Evolutionary conservation across 495 filamentous ascomycete species (phyloP).

Genomic region (Penicillium canariense): DNA sequence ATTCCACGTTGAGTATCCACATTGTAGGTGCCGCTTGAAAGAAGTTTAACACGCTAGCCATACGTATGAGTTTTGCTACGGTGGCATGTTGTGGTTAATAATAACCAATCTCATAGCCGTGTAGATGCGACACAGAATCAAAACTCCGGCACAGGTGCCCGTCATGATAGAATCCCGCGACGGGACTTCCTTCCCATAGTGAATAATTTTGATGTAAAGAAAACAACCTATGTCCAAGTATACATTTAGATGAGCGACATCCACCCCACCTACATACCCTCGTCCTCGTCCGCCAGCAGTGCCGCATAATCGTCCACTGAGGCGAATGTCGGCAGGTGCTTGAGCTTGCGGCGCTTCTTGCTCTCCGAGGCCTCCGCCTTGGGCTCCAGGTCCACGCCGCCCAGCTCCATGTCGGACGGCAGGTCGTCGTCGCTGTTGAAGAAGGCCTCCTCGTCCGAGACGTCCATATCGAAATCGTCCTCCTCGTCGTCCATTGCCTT

Average conservation of each 20-base stretch:
- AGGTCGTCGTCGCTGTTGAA: constrained; percentile 55
- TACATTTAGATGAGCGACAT: constrained; percentile 4
- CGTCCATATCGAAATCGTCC: constrained; percentile 52
- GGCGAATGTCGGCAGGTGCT: constrained; percentile 86
- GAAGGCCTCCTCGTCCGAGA: constrained; percentile 52
- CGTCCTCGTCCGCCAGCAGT: constrained; percentile 73
- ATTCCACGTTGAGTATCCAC: too few relatives aligned
- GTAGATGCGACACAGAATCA: too few relatives aligned
- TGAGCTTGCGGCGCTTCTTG: constrained; percentile 78
- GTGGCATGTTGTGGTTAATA: too few relatives aligned
- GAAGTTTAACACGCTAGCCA: too few relatives aligned
- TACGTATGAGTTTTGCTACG: too few relatives aligned
- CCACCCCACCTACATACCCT: constrained; percentile 43
- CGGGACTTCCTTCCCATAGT: background rate
- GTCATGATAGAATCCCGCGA: background rate
- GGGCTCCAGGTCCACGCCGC: constrained; percentile 33
- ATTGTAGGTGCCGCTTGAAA: too few relatives aligned
- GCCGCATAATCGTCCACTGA: constrained; percentile 90
- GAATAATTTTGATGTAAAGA: constrained; percentile 2
- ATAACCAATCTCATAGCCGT: too few relatives aligned
- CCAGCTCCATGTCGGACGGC: constrained; percentile 51
- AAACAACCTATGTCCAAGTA: constrained; percentile 15
- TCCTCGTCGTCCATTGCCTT: constrained; percentile 45
- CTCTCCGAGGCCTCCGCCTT: constrained; percentile 53
- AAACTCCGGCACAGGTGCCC: too few relatives aligned